These are phyloP conservation scores for Penicillium egyptiacum DNA, from an alignment of 495 filamentous ascomycete genomes.

Conservation along the genomic window DNA sequence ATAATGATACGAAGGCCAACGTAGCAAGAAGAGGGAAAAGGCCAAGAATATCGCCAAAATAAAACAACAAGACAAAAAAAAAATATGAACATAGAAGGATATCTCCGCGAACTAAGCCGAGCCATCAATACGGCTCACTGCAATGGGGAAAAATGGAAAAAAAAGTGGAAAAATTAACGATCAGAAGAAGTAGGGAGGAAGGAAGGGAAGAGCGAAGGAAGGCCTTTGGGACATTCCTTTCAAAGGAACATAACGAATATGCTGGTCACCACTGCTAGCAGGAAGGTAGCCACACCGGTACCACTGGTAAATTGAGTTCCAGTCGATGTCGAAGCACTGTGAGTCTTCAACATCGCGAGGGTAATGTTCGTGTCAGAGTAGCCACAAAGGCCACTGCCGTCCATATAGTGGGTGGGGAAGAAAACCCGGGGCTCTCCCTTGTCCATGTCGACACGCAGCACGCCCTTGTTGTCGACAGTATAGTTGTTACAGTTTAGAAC, in stretches of 20 bases:
- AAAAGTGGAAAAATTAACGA: background rate
- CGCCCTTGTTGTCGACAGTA: constrained; percentile 44
- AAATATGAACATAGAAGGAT: constrained; percentile 6
- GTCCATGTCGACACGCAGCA: constrained; percentile 45
- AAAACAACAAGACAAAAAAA: background rate
- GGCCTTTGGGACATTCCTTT: background rate
- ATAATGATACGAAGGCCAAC: background rate
- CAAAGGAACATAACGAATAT: background rate
- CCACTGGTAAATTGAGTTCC: background rate
- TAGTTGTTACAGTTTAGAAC: constrained; percentile 49
- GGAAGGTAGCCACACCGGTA: background rate
- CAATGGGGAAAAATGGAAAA: constrained; percentile 2
- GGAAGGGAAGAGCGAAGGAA: background rate
- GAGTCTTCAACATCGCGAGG: constrained; percentile 17
- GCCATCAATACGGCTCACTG: background rate
- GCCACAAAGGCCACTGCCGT: constrained; percentile 41
- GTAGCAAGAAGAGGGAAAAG: background rate
- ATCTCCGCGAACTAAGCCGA: constrained; percentile 1
- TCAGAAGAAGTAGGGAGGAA: background rate
- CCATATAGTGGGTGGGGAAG: constrained; percentile 31
- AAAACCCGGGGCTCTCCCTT: constrained; percentile 53
- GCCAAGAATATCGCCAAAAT: background rate
- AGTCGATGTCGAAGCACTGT: background rate
- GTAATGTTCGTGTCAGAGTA: constrained; percentile 20
- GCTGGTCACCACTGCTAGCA: constrained; percentile 1